phyloP scores from a whole-genome alignment of 164 flowering plant species.

The Vitis riparia region DNA sequence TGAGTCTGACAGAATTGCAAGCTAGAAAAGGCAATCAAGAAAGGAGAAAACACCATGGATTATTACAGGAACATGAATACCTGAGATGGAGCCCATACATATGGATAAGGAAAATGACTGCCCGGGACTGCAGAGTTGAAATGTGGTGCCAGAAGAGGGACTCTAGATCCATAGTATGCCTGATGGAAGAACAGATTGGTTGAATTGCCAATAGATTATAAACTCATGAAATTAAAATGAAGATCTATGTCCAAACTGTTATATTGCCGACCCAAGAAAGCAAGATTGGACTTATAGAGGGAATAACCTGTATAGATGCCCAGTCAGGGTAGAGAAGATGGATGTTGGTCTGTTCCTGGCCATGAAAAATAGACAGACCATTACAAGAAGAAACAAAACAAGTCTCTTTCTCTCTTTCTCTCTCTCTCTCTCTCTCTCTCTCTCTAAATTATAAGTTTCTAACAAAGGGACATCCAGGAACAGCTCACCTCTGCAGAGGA shows the following conservation, averaged over 20 bases:
- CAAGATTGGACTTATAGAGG: no score
- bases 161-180: slow-evolving; percentile 43
- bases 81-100: slow-evolving; percentile 4
- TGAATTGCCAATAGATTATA: background rate
- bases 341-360: background rate
- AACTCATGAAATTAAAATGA: background rate
- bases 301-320: background rate
- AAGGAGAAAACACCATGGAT: slow-evolving; percentile 13
- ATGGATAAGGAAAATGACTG: slow-evolving; percentile 3
- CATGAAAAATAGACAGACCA: background rate
- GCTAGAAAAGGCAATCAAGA: background rate
- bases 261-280: background rate
- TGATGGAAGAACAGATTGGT: slow-evolving; percentile 12
- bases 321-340: background rate
- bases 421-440: no score
- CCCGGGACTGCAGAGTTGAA: background rate
- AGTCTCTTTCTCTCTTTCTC: background rate
- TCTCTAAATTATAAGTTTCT: no score
- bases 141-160: slow-evolving; percentile 36
- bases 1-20: background rate
- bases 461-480: background rate
- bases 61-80: slow-evolving; percentile 1
- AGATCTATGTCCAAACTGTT: background rate
- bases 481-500: background rate
- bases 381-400: background rate